Evolutionary conservation across 305 asterid species (phyloP).

Genomic region (Ilex paraguariensis): DNA sequence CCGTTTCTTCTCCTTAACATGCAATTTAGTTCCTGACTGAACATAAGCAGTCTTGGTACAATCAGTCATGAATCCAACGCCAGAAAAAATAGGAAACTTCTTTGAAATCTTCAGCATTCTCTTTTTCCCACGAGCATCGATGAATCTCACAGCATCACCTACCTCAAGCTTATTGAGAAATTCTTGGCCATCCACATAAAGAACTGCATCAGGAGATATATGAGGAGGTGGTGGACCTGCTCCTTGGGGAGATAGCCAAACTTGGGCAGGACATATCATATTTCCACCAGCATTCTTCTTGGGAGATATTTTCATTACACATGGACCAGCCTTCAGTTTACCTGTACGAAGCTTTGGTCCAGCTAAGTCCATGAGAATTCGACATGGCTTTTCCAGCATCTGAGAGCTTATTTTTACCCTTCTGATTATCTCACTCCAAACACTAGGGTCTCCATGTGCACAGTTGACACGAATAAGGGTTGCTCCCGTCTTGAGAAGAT

Average conservation of each 20-base stretch:
- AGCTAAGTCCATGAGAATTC: conserved; percentile 74
- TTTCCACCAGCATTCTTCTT: conserved; percentile 48
- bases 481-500: conserved; percentile 55
- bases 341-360: conserved; percentile 83
- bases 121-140: conserved; percentile 52
- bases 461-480: conserved; percentile 66
- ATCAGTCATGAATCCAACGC: conserved; percentile 62
- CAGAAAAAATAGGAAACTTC: conserved; percentile 54
- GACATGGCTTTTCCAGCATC: conserved; percentile 70
- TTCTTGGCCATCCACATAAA: conserved; percentile 47
- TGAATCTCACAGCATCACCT: conserved; percentile 42
- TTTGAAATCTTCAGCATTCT: conserved; percentile 41
- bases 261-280: conserved; percentile 43
- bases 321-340: conserved; percentile 53
- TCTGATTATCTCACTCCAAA: conserved; percentile 53
- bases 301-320: conserved; percentile 59
- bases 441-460: conserved; percentile 62
- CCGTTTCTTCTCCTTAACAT: conserved; percentile 35
- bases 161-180: conserved; percentile 47
- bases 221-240: conserved; percentile 61
- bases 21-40: conserved; percentile 49
- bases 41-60: conserved; percentile 52
- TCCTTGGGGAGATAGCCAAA: conserved; percentile 55
- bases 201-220: conserved; percentile 47
- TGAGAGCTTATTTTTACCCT: conserved; percentile 45